Conservation (phyloP, 768 basidiomycete genomes). For the Tricholoma hemisulphureum region DNA sequence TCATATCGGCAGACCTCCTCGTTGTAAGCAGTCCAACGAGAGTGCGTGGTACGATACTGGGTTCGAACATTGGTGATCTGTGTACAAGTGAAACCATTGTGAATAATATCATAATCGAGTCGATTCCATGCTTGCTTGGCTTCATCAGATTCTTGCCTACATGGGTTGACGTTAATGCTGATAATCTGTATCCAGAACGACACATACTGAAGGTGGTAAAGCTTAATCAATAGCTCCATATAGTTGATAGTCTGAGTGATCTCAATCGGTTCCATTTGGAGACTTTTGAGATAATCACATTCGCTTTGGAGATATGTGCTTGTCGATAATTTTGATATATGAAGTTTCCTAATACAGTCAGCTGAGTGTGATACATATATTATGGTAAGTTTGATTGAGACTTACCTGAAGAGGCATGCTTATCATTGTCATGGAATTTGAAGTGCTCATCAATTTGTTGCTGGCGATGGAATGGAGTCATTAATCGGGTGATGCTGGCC, state of each 20-base stretch:
- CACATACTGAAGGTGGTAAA: too few relatives aligned
- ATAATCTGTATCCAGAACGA: too few relatives aligned
- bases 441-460: conserved; percentile 32
- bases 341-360: background rate
- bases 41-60: conserved; percentile 17
- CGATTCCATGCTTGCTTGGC: conserved; percentile 36
- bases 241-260: too few relatives aligned
- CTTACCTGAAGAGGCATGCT: conserved; percentile 17
- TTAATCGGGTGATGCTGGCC: conserved; percentile 15
- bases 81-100: conserved; percentile 16
- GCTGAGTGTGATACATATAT: background rate
- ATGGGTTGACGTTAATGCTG: too few relatives aligned
- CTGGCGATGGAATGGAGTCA: conserved; percentile 24
- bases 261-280: too few relatives aligned
- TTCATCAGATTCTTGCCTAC: conserved; percentile 35
- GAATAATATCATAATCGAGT: conserved; percentile 3
- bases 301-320: too few relatives aligned
- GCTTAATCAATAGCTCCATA: too few relatives aligned
- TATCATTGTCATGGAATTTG: conserved; percentile 33
- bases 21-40: conserved; percentile 13
- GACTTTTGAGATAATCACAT: too few relatives aligned
- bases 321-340: background rate
- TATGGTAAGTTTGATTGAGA: background rate
- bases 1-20: conserved; percentile 22
- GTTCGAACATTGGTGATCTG: conserved; percentile 17